Evolutionary conservation across 2,329 filamentous ascomycete genomes (phyloP).

Genomic region (Polytolypa hystricis): DNA sequence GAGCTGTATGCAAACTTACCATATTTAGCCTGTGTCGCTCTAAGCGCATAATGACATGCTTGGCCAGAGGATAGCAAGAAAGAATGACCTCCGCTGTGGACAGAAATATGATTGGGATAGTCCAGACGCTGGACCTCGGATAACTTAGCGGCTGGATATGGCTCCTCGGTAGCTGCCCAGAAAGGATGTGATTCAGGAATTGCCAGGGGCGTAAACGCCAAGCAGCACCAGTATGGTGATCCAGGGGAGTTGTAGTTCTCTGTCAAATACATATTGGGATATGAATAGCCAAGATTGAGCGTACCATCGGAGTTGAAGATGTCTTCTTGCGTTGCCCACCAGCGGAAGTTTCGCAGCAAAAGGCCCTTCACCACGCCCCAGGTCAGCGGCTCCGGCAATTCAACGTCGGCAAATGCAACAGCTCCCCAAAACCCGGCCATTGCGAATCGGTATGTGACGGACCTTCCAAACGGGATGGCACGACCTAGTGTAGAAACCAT

Average conservation of each 20-base stretch:
- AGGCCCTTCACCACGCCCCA: constrained; percentile 74
- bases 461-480: constrained; percentile 65
- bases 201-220: constrained; percentile 64
- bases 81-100: constrained; percentile 60
- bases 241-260: constrained; percentile 78
- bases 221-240: constrained; percentile 63
- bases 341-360: constrained; percentile 60
- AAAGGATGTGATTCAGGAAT: constrained; percentile 61
- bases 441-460: constrained; percentile 70
- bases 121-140: constrained; percentile 49
- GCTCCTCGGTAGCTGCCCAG: constrained; percentile 59
- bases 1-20: constrained; percentile 68
- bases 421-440: constrained; percentile 80
- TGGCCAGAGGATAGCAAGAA: constrained; percentile 68
- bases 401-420: constrained; percentile 62
- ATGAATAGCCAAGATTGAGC: constrained; percentile 64
- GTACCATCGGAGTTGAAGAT: constrained; percentile 68
- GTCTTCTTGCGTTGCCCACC: constrained; percentile 65
- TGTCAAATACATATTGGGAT: constrained; percentile 70
- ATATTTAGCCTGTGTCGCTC: constrained; percentile 72
- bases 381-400: constrained; percentile 58
- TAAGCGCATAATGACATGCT: constrained; percentile 72
- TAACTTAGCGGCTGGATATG: constrained; percentile 45
- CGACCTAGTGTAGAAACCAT: constrained; percentile 31
- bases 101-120: constrained; percentile 63